Conservation (phyloP, 257 asterid genomes). For the Solanum gandarillasii region DNA sequence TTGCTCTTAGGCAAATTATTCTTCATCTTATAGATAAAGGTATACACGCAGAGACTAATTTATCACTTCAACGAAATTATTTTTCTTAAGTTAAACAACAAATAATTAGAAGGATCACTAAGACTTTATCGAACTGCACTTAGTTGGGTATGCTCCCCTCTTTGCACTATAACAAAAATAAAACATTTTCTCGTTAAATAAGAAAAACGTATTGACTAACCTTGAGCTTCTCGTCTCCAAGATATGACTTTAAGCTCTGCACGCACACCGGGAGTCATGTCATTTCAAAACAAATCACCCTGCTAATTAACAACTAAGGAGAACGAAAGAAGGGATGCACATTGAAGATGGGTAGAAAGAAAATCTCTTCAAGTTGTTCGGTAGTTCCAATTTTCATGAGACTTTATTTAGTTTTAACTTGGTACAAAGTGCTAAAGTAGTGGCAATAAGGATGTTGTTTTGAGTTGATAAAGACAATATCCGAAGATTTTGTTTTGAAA, state of each 20-base stretch:
- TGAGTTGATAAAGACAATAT: not conserved
- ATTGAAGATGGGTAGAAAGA: not conserved
- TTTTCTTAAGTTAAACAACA: not conserved
- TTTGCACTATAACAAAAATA: not conserved
- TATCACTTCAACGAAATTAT: not conserved
- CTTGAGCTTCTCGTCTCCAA: conserved; percentile 93
- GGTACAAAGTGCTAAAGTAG: not conserved
- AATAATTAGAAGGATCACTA: not conserved
- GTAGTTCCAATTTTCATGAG: not conserved
- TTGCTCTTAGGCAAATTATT: not conserved
- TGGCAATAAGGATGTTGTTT: not conserved
- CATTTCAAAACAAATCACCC: not conserved
- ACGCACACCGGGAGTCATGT: conserved; percentile 19
- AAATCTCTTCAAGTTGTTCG: not conserved
- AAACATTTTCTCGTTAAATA: not conserved
- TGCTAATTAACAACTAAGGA: not conserved
- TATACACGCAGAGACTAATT: not conserved
- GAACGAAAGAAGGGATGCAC: not conserved
- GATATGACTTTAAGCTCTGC: conserved; percentile 82
- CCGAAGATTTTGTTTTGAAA: not conserved
- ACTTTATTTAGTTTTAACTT: not conserved
- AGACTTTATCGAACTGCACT: not conserved
- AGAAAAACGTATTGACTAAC: conserved; percentile 20
- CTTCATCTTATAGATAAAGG: not conserved
- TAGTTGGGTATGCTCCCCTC: not conserved